Conservation (phyloP, 495 filamentous ascomycete genomes). For the Clavariopsis aquatica region DNA sequence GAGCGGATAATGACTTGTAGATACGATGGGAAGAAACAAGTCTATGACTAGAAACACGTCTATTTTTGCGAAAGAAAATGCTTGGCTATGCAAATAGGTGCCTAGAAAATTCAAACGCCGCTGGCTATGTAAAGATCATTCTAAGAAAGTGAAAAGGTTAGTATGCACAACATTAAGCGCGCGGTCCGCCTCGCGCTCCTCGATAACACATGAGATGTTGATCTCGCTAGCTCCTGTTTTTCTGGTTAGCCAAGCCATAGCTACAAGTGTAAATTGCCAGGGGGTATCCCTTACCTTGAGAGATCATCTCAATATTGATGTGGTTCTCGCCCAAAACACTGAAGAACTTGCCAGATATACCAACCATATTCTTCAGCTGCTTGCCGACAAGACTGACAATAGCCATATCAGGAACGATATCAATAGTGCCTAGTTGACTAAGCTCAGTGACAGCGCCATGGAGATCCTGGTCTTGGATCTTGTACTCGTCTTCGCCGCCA, state of each 20-base stretch:
- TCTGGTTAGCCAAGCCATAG: constrained; percentile 37
- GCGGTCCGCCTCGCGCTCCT: constrained; percentile 81
- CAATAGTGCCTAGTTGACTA: constrained; percentile 75
- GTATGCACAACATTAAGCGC: constrained; percentile 96
- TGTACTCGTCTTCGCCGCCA: constrained; percentile 61
- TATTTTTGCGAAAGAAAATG: not conserved
- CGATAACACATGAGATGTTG: constrained; percentile 97
- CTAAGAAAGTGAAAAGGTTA: constrained; percentile 67
- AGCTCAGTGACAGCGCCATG: constrained; percentile 59
- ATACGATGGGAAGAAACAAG: not conserved
- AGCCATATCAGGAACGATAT: constrained; percentile 81
- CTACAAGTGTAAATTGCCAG: no score
- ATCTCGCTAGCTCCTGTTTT: constrained; percentile 90
- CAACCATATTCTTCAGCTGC: constrained; percentile 93
- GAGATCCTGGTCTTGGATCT: constrained; percentile 46
- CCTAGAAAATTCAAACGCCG: not conserved
- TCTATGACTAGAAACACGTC: not conserved
- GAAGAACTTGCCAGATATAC: constrained; percentile 74
- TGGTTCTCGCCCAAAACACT: constrained; percentile 77
- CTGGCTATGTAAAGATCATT: constrained; percentile 37
- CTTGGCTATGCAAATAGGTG: not conserved
- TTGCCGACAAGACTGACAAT: constrained; percentile 89
- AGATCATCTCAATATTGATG: constrained; percentile 97
- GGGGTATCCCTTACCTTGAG: constrained; percentile 66
- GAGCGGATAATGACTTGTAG: not conserved